A percentile compares a stretch with the other conserved stretches of the same genome.
phyloP scores from a whole-genome alignment of 2,329 filamentous ascomycete genomes.

The Dissoconium aciculare region DNA sequence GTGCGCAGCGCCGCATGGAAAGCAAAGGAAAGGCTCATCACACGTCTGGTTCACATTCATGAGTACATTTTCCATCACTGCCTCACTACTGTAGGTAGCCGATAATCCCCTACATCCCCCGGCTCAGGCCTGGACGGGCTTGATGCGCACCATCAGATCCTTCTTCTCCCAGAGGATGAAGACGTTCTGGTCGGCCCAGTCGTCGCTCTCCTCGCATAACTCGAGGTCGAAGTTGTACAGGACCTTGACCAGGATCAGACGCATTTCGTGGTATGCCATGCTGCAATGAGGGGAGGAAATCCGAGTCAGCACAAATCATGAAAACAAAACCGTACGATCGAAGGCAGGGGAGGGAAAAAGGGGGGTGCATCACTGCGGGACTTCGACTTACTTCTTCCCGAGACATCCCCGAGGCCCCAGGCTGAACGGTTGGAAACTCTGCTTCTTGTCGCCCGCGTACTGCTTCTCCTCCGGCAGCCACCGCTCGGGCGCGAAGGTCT shows the following conservation, averaged over 20 bases:
- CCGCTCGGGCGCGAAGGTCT: slow-evolving; percentile 24
- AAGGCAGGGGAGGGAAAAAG: no score
- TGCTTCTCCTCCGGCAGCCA: slow-evolving; percentile 23
- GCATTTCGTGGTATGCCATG: slow-evolving; percentile 24
- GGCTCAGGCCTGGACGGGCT: no score
- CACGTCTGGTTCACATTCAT: no score
- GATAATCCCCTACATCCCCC: no score
- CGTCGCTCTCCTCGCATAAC: slow-evolving; percentile 11
- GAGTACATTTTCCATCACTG: no score
- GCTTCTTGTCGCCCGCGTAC: slow-evolving; percentile 16
- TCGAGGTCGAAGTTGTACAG: slow-evolving; percentile 27
- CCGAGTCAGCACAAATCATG: no score
- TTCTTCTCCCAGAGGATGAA: slow-evolving; percentile 16
- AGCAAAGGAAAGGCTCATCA: no score
- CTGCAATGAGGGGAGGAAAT: background rate
- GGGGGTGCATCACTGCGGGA: slow-evolving; percentile 11
- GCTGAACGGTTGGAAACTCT: slow-evolving; percentile 20
- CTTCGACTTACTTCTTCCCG: slow-evolving; percentile 19
- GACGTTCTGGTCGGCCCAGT: slow-evolving; percentile 13
- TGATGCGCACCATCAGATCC: slow-evolving; percentile 10
- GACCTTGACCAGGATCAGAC: slow-evolving; percentile 24
- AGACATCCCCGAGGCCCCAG: slow-evolving; percentile 25
- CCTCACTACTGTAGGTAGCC: no score
- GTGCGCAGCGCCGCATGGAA: no score
- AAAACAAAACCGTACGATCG: no score